A percentile compares a stretch with the other conserved stretches of the same genome.
These are phyloP conservation scores for Boeremia lycopersici DNA, from an alignment of 2,329 filamentous ascomycete species.

Conservation along the genomic window DNA sequence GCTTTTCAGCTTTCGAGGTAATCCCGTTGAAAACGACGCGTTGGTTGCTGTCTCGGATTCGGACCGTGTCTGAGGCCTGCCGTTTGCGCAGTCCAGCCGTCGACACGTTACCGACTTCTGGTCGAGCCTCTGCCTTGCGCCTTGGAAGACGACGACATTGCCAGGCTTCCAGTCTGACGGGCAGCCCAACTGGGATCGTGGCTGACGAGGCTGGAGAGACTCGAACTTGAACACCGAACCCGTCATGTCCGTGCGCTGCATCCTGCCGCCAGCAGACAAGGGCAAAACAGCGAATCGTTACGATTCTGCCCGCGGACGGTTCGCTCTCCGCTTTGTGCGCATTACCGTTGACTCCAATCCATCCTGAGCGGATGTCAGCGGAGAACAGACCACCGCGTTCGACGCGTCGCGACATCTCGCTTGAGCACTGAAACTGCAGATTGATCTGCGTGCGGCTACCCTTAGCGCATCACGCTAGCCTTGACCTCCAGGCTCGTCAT, in stretches of 20 bases:
- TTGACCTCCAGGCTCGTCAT: constrained; percentile 9
- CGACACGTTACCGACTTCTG: constrained; percentile 11
- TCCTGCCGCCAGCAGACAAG: constrained; percentile 2
- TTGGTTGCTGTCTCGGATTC: background rate
- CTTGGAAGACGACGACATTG: constrained; percentile 4
- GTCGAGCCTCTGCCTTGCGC: constrained; percentile 2
- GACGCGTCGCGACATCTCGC: constrained; percentile 35
- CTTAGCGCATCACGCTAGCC: constrained; percentile 28
- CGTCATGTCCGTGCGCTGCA: constrained; percentile 8
- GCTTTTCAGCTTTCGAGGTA: constrained; percentile 1
- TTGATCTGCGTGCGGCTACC: constrained; percentile 45
- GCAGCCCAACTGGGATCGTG: constrained; percentile 22
- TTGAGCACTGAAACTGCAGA: constrained; percentile 26
- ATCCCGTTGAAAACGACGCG: background rate
- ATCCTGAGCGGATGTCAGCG: constrained; percentile 14
- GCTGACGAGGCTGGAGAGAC: constrained; percentile 26
- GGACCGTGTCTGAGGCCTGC: background rate
- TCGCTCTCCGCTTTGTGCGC: constrained; percentile 7
- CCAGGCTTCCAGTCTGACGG: constrained; percentile 29
- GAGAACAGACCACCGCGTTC: constrained; percentile 29
- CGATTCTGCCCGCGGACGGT: background rate
- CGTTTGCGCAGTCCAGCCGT: constrained; percentile 1
- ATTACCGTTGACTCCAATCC: constrained; percentile 1
- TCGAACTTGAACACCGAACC: background rate
- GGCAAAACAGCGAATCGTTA: constrained; percentile 9